A percentile compares a stretch with the other conserved stretches of the same genome.
Evolutionary conservation across 2,329 filamentous ascomycete genomes (phyloP).

Genomic region (Nectriaceae sp.): DNA sequence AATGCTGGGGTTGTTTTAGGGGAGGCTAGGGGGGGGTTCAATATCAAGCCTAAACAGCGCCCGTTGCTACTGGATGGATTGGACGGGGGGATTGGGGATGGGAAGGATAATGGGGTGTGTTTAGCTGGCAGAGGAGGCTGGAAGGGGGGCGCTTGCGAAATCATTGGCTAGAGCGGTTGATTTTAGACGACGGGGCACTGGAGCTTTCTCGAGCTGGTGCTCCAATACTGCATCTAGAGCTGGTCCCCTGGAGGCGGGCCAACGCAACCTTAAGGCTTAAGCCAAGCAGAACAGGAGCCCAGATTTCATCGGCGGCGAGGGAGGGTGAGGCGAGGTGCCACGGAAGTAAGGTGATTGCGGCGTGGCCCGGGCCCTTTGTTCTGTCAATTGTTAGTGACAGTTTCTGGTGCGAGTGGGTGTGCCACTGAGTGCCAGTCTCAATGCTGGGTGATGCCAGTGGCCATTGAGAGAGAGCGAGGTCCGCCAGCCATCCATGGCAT

Average conservation of each 20-base stretch:
- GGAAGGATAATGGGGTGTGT: background rate
- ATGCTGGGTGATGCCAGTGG: too few relatives aligned
- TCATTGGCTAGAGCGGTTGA: background rate
- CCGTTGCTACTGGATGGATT: too few relatives aligned
- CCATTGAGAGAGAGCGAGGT: too few relatives aligned
- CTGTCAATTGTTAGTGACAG: background rate
- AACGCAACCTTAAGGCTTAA: conserved; percentile 11
- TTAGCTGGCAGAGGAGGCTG: background rate
- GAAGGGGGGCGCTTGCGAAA: background rate
- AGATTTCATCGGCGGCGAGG: background rate
- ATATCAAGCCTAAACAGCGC: too few relatives aligned
- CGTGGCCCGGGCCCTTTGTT: background rate
- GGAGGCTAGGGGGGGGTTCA: too few relatives aligned
- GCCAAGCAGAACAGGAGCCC: background rate
- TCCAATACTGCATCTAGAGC: background rate
- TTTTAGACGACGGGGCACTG: background rate
- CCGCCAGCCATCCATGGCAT: too few relatives aligned
- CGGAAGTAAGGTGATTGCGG: background rate
- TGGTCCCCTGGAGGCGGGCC: background rate
- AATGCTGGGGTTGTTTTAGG: too few relatives aligned
- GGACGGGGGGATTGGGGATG: background rate
- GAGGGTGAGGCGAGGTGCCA: background rate
- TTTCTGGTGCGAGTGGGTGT: too few relatives aligned
- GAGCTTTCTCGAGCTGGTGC: background rate
- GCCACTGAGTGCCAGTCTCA: too few relatives aligned